Evolutionary conservation across 2,329 filamentous ascomycete species (phyloP), one percentile per base, ranked within the genome.

Genomic region (Apiospora sp.): DNA sequence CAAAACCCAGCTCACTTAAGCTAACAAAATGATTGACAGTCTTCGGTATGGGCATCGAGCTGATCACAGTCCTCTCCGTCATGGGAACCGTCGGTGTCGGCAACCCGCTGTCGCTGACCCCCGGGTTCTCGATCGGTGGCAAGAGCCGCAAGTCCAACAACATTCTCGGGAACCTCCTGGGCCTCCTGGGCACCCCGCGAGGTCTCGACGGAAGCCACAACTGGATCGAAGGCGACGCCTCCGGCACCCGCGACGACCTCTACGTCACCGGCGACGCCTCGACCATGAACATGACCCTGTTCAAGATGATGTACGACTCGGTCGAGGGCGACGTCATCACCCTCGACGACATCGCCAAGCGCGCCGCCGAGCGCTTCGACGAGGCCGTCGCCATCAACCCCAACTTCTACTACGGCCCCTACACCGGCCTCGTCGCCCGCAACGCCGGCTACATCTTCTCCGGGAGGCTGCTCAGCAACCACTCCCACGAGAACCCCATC

Each of bases 191-290:
- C 3, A 81, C 81, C 22, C 86, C 86, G 0, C 83, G 84, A 58
- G 87, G 87, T 6, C 81, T 90, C 2, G 79, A 80, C 19, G 85
- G 86, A n/a, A 85, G 85, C 3, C 88, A 90, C 78, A 89, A 89
- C 77, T 85, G 86, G 71, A 86, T 89, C 75, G 88, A 90, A 80
- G 81, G 84, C 0, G 88, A 90, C 78, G 85, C 82, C 0, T 89
- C 87, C 61, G 83, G 84, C 64, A 88, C 87, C 0, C 84, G 88
- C 3, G 83, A 85, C 48, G 88, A 90, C 72, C 79, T 90, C 0
- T 90, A 90, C 77, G 75, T 82, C 14, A 86, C 83, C 1, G 85
- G 86, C 5, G 85, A 90, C 74, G 84, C 84, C 70, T 85, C 84
- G 71, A 84, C 83, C 24, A 82, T 90, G 79, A 86, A 89, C 77